Evolutionary conservation across 2,329 filamentous ascomycete species (phyloP), one percentile per base, ranked within the genome.

Genomic region (Huntiella omanensis): DNA sequence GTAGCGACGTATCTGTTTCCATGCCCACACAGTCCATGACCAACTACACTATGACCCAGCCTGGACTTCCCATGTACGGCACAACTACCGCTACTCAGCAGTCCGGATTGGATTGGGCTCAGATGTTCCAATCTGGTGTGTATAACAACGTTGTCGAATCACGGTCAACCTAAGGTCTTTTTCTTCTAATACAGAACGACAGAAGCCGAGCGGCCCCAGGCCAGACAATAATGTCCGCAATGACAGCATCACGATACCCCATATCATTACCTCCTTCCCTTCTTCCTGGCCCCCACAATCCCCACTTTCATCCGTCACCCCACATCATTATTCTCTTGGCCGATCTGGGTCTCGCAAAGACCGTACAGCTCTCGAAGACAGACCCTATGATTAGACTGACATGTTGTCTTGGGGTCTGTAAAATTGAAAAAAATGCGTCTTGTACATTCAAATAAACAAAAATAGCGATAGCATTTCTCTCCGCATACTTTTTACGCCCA

Each of bases 81-180:
- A 68, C 66, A 57, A 67, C 66, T 58, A 71, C 72, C 55, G 64
- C 69, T 62, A 70, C 70, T 61, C 73, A 77, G 63, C 68, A 72
- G 64, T 66, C 69, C 59, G 63, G 70, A 66, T 66, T 80, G 66
- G 80, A 84, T 65, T 85, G 80, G 80, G 72, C 78, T 58, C 73
- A 80, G 60, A 81, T 85, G 75, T 83, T 83, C 67, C 79, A 78
- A 66, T 63, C 77, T 66, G 77, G 76, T 71, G 69, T 73, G 65
- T 73, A 79, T 43, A 43, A 34, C 63, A 67, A 75, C 63, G 67
- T 48, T 48, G 46, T 43, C 32, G 22, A 28, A 28, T 28, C 22
- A 28, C 22, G 22, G 22, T 28, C 22, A 28, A 28, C 22, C 22
- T 28, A 28, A 72, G 66, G 60, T 68, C 70, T 59, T 76, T 73